phyloP scores from a whole-genome alignment of 2,329 filamentous ascomycete genomes.

The Graphiopsis chlorocephala region DNA sequence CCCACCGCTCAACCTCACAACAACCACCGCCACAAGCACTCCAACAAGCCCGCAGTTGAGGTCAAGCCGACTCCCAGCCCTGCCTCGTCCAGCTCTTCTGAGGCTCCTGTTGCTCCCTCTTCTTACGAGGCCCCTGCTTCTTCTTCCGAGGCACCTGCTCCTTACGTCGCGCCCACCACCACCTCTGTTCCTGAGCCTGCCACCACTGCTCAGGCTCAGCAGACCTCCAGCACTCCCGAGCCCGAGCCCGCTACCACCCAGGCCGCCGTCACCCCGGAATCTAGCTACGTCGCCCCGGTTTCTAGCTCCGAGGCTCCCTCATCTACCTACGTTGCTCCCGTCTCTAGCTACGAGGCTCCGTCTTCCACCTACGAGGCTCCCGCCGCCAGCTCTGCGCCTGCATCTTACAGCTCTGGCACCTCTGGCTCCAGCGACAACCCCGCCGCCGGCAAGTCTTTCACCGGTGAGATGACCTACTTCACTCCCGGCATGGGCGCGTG shows the following conservation, averaged over 20 bases:
- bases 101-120: constrained; percentile 4
- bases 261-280: constrained; percentile 26
- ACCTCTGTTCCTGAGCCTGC: constrained; percentile 10
- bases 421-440: constrained; percentile 18
- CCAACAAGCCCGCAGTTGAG: neutral
- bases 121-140: constrained; percentile 1
- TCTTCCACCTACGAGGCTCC: constrained; percentile 19
- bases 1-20: constrained; percentile 20
- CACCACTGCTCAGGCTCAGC: constrained; percentile 4
- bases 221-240: constrained; percentile 17
- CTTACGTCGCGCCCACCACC: constrained; percentile 14
- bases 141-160: constrained; percentile 14
- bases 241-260: constrained; percentile 9
- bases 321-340: constrained; percentile 19
- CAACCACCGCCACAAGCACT: constrained; percentile 22
- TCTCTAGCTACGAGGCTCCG: constrained; percentile 28
- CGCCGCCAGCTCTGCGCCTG: constrained; percentile 19
- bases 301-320: constrained; percentile 27
- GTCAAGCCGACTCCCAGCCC: constrained; percentile 19
- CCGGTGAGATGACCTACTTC: constrained; percentile 74
- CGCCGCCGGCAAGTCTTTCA: constrained; percentile 38
- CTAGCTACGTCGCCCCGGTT: constrained; percentile 28
- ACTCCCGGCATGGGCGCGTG: constrained; percentile 66
- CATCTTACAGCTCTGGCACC: constrained; percentile 21
- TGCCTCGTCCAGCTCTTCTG: neutral